Conservation (phyloP, 2,329 filamentous ascomycete genomes). For the Aureobasidium lini region DNA sequence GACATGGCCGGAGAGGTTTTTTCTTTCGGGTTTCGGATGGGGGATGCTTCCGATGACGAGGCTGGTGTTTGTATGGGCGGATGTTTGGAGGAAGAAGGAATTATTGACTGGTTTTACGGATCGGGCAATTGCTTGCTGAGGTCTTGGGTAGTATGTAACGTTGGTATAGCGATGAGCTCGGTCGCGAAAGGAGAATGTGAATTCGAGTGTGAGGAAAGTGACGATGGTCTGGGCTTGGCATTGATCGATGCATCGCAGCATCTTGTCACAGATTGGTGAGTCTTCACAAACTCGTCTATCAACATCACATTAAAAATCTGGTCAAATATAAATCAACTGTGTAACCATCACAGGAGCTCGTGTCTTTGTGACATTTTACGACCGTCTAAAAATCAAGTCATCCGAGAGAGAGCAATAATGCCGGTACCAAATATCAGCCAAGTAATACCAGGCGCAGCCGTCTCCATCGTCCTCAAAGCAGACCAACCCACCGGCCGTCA, state of each 20-base stretch:
- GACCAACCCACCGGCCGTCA: conserved; percentile 69
- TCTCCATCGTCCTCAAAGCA: conserved; percentile 67
- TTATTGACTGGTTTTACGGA: not conserved
- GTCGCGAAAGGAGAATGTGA: not conserved
- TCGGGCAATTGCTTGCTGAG: not conserved
- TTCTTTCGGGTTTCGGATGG: not conserved
- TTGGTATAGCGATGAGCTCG: not conserved
- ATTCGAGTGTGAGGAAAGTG: not conserved
- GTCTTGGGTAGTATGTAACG: not conserved
- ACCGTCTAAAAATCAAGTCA: too few relatives aligned
- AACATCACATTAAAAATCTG: not conserved
- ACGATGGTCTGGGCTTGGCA: not conserved
- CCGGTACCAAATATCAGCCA: conserved; percentile 30
- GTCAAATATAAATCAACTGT: too few relatives aligned
- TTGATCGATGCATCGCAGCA: not conserved
- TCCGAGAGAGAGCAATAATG: not conserved
- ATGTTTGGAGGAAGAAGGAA: not conserved
- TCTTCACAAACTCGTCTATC: not conserved
- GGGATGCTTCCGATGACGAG: not conserved
- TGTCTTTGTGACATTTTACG: too few relatives aligned
- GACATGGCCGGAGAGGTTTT: not conserved
- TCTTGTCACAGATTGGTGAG: not conserved
- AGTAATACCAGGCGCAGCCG: conserved; percentile 54
- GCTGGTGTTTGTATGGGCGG: not conserved
- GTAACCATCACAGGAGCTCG: too few relatives aligned